Base-by-base conservation (phyloP, 2,329 filamentous ascomycete genomes). In the Pyrenochaeta sp. region DNA sequence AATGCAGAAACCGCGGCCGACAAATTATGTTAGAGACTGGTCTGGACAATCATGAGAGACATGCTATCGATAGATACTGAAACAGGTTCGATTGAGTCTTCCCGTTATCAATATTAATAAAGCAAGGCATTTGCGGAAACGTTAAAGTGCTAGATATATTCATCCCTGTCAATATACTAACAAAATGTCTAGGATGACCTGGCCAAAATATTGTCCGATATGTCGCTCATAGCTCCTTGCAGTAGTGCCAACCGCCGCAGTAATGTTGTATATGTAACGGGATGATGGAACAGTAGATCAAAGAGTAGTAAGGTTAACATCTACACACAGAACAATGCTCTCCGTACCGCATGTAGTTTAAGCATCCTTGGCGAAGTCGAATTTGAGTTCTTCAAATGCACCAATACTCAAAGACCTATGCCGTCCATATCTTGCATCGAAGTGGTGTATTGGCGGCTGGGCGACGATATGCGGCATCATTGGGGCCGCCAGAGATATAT, bases 241-340 rank as follows among this genome's bases (percentile, higher is more conserved):
- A 56, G 46, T 59, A 52, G 49, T 54, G 33, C 39, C 41, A 44
- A 39, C 49, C 49, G 54, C 56, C 21, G n/a, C 49, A 53, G 55
- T 39, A 6, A 37, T 11, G 14, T 12, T 37, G 17, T 11, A 37
- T 20, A n/a, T n/a, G n/a, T n/a, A n/a, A n/a, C n/a, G n/a, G n/a
- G n/a, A n/a, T 20, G 35, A 15, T 20, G 14, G 15, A 37, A 37
- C 31, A 37, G 35, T 2, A 37, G 12, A 18, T 15, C 12, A 37
- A 18, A 20, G 12, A 37, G 21, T 20, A 37, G 35, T 37, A 18
- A 37, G 17, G 35, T 18, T 33, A 33, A 33, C 11, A 17, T n/a
- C n/a, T n/a, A n/a, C n/a, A n/a, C n/a, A n/a, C n/a, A n/a, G n/a
- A n/a, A n/a, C n/a, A n/a, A n/a, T n/a, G n/a, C n/a, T n/a, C n/a